Evolutionary conservation across 108 stramenopile genomes (phyloP).

Genomic region (Nitzschia sp.): DNA sequence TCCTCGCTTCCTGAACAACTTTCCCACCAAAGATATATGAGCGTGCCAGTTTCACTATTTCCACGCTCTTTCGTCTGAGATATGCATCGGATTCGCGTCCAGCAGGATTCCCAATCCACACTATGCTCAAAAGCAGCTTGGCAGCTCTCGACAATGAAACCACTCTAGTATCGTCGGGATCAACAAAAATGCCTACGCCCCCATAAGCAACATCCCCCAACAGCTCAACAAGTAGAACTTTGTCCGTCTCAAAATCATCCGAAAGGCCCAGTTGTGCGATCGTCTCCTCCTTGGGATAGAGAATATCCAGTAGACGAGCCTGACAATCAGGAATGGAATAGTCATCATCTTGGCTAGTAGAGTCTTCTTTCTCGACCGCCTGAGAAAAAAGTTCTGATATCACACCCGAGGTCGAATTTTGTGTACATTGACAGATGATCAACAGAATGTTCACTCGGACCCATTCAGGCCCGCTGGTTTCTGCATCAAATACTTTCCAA

Average conservation of each 20-base stretch:
- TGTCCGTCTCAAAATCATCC: not conserved
- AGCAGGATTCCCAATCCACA: not conserved
- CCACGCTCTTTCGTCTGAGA: not conserved
- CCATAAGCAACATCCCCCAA: not conserved
- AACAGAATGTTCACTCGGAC: not conserved
- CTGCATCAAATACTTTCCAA: not conserved
- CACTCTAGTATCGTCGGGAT: not conserved
- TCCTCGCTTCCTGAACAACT: not conserved
- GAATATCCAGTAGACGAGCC: not conserved
- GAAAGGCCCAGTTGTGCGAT: not conserved
- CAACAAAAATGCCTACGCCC: not conserved
- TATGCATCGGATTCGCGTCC: not conserved
- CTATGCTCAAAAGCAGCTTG: not conserved
- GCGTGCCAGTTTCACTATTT: not conserved
- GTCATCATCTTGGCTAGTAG: too few relatives aligned
- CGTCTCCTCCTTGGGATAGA: not conserved
- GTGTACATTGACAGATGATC: not conserved
- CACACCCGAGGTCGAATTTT: not conserved
- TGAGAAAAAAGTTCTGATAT: not conserved
- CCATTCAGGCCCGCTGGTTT: not conserved
- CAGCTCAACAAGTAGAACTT: conserved; percentile 2
- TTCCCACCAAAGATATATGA: not conserved
- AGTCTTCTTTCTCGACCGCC: not conserved
- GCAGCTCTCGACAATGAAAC: not conserved
- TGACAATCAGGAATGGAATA: not conserved